A percentile compares a stretch with the other conserved stretches of the same genome.
Conservation (phyloP, 2,329 filamentous ascomycete genomes). For the Bipolaris oryzae region DNA sequence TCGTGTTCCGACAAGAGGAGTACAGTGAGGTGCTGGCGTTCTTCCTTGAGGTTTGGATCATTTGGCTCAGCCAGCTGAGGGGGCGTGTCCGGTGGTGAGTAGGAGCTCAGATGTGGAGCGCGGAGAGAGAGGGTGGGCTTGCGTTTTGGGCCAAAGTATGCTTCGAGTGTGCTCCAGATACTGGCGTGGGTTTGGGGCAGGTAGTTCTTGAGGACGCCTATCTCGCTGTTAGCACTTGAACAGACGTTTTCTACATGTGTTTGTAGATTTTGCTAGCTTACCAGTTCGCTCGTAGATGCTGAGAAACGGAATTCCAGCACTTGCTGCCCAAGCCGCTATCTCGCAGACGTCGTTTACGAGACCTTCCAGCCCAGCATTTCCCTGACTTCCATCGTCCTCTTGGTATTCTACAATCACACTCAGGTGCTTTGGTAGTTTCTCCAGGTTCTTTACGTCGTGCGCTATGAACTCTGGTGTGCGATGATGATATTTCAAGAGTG, state of each 20-base stretch:
- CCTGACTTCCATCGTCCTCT: conserved; percentile 63
- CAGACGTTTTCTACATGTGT: too few relatives aligned
- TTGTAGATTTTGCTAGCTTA: conserved; percentile 50
- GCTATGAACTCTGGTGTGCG: conserved; percentile 91
- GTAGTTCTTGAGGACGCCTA: conserved; percentile 87
- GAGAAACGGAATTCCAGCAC: conserved; percentile 83
- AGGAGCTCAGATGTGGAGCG: conserved; percentile 71
- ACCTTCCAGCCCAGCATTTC: conserved; percentile 77
- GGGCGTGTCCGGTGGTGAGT: conserved; percentile 56
- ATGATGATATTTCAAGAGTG: conserved; percentile 92
- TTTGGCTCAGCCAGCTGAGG: conserved; percentile 41
- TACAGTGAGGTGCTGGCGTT: conserved; percentile 60
- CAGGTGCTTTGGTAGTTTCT: conserved; percentile 79
- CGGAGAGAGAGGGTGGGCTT: conserved; percentile 74
- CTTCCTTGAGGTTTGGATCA: conserved; percentile 44
- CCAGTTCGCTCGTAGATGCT: conserved; percentile 93
- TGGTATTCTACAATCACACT: conserved; percentile 83
- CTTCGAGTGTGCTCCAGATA: conserved; percentile 77
- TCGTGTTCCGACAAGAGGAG: conserved; percentile 87
- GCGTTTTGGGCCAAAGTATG: conserved; percentile 77
- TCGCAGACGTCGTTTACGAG: conserved; percentile 91
- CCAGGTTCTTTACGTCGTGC: conserved; percentile 78
- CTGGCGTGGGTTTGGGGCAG: conserved; percentile 82
- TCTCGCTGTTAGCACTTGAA: conserved; percentile 4
- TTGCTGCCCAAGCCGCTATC: conserved; percentile 89